Conservation (phyloP, 352 stramenopile genomes). For the Globisporangium carolinianum region DNA sequence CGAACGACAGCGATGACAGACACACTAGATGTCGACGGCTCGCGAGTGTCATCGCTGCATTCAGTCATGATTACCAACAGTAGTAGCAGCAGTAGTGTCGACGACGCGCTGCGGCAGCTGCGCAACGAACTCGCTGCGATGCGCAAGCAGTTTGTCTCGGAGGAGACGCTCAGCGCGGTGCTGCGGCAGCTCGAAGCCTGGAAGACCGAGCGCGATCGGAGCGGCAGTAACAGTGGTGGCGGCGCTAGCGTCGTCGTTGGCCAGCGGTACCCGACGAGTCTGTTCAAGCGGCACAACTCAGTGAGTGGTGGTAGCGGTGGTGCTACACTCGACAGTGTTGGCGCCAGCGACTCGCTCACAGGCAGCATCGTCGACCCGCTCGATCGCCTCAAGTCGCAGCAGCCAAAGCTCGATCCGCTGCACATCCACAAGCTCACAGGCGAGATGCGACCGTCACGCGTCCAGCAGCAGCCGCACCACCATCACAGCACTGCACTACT, state of each 20-base stretch:
- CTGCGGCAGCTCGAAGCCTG: constrained; percentile 31
- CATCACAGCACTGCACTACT: too few relatives aligned
- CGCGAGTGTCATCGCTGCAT: background rate
- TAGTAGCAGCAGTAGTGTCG: constrained; percentile 4
- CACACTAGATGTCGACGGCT: background rate
- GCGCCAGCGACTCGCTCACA: background rate
- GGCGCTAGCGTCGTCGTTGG: constrained; percentile 16
- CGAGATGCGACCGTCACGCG: constrained; percentile 6
- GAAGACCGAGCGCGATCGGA: constrained; percentile 22
- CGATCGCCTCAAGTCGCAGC: constrained; percentile 44
- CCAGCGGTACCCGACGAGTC: constrained; percentile 15
- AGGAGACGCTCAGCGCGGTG: constrained; percentile 31
- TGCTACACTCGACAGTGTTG: background rate
- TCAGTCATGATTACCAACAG: background rate
- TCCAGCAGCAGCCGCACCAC: too few relatives aligned
- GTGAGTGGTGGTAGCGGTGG: background rate
- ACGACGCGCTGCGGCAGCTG: constrained; percentile 31
- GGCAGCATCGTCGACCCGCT: constrained; percentile 4
- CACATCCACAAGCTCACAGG: constrained; percentile 35
- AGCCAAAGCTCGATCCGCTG: constrained; percentile 58
- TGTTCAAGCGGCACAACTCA: constrained; percentile 22
- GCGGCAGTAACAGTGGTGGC: background rate
- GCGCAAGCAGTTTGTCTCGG: constrained; percentile 42
- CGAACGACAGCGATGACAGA: constrained; percentile 1
- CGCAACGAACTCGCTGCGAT: constrained; percentile 29